These are phyloP conservation scores for Rubroboletus satanas DNA, from an alignment of 768 basidiomycete genomes.

Conservation along the genomic window DNA sequence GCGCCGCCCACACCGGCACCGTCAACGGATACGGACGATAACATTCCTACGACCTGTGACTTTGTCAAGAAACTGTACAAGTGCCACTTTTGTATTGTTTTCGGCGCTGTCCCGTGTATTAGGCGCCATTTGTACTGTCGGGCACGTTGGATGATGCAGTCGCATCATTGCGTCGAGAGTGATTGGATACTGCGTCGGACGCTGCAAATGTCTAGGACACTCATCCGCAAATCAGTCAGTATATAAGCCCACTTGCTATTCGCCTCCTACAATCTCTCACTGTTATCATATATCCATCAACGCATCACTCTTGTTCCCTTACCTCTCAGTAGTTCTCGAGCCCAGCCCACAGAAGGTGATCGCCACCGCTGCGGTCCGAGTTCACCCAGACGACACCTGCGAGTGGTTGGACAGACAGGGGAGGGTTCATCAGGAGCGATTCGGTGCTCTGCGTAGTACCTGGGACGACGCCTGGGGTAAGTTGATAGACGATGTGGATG, in stretches of 20 bases:
- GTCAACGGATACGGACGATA: too few relatives aligned
- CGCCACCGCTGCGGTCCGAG: slow-evolving; percentile 51
- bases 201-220: too few relatives aligned
- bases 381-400: slow-evolving; percentile 40
- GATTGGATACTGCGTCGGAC: too few relatives aligned
- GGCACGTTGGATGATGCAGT: too few relatives aligned
- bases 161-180: too few relatives aligned
- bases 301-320: slow-evolving; percentile 25
- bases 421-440: slow-evolving; percentile 4
- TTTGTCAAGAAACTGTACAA: too few relatives aligned
- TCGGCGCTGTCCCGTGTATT: too few relatives aligned
- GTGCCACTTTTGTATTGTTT: too few relatives aligned
- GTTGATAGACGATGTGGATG: slow-evolving; percentile 18
- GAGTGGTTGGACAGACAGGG: slow-evolving; percentile 12
- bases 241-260: slow-evolving; percentile 28
- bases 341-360: slow-evolving; percentile 43
- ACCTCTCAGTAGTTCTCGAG: slow-evolving; percentile 38
- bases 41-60: too few relatives aligned
- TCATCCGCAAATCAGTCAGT: slow-evolving; percentile 27
- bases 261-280: slow-evolving; percentile 16
- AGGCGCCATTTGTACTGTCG: too few relatives aligned
- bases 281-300: slow-evolving; percentile 9
- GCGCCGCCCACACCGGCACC: too few relatives aligned
- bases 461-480: slow-evolving; percentile 2
- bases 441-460: slow-evolving; percentile 12